A percentile compares a stretch with the other conserved stretches of the same genome.
Evolutionary conservation across 176 grass and related monocot species (phyloP).

Genomic region (Lolium perenne): DNA sequence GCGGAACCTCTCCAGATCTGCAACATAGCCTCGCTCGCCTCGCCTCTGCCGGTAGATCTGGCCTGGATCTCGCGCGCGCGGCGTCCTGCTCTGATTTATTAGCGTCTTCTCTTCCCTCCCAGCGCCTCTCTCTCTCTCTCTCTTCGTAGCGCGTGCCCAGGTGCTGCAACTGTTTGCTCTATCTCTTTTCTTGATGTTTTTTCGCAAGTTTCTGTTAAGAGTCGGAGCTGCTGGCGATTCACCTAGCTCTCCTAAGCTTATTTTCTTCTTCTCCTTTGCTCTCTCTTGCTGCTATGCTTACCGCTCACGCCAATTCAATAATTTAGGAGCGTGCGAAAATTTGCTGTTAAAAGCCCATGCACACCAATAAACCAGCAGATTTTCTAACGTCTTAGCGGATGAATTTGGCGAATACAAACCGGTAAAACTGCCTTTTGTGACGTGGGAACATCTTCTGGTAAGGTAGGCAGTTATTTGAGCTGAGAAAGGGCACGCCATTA

Average conservation of each 20-base stretch:
- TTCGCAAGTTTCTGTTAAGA: neutral
- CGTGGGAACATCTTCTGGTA: neutral
- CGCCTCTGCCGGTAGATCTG: slow-evolving; percentile 29
- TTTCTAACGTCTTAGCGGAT: neutral
- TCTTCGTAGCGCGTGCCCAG: neutral
- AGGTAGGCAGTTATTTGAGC: slow-evolving; percentile 17
- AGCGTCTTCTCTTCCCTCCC: neutral
- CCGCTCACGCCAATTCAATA: neutral
- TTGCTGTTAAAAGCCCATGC: neutral
- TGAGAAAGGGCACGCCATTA: slow-evolving; percentile 20
- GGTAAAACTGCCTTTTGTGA: slow-evolving; percentile 28
- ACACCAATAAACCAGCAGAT: neutral
- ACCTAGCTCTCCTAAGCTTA: neutral
- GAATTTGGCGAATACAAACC: neutral
- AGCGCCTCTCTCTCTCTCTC: neutral
- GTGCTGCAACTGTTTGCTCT: slow-evolving; percentile 26
- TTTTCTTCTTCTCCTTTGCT: neutral
- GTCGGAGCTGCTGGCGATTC: neutral
- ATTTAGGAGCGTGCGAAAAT: neutral
- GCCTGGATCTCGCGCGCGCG: slow-evolving; percentile 31
- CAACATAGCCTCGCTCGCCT: neutral
- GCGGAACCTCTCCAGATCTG: slow-evolving; percentile 33
- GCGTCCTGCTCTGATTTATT: neutral
- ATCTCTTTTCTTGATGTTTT: neutral
- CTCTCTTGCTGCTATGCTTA: neutral